Conservation (phyloP, 495 filamentous ascomycete genomes). For the Penicillium canescens region DNA sequence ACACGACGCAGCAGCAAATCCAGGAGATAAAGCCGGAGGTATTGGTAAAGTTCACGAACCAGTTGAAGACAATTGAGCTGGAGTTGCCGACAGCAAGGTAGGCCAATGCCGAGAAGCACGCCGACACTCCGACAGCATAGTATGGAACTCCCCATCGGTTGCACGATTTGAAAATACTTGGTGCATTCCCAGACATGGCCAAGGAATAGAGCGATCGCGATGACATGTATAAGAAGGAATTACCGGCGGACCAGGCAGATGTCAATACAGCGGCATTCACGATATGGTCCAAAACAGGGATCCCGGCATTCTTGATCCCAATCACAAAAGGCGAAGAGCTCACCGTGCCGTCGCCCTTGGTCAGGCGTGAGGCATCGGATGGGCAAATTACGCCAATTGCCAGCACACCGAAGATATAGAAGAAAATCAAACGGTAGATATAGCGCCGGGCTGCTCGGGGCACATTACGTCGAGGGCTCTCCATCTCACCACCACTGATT, state of each 20-base stretch:
- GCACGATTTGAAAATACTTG: slow-evolving; percentile 48
- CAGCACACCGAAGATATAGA: slow-evolving; percentile 65
- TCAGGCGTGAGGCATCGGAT: slow-evolving; percentile 52
- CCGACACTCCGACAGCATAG: slow-evolving; percentile 36
- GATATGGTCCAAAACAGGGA: slow-evolving; percentile 66
- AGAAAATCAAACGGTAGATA: slow-evolving; percentile 84
- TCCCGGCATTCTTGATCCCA: slow-evolving; percentile 60
- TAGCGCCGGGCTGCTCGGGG: slow-evolving; percentile 77
- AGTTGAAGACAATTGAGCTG: slow-evolving; percentile 45
- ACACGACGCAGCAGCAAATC: slow-evolving; percentile 60
- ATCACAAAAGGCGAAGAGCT: slow-evolving; percentile 61
- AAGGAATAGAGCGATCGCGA: slow-evolving; percentile 62
- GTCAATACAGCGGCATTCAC: slow-evolving; percentile 78
- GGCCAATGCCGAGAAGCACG: slow-evolving; percentile 34
- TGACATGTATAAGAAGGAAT: slow-evolving; percentile 81
- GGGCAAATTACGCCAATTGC: slow-evolving; percentile 59
- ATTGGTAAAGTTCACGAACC: slow-evolving; percentile 63
- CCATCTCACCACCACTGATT: slow-evolving; percentile 66
- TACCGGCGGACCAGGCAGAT: slow-evolving; percentile 69
- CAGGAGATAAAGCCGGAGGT: slow-evolving; percentile 62
- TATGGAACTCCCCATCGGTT: slow-evolving; percentile 52
- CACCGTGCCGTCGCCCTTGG: slow-evolving; percentile 47
- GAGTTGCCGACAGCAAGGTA: slow-evolving; percentile 38
- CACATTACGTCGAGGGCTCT: slow-evolving; percentile 73
- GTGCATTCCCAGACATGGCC: slow-evolving; percentile 53